Conservation (phyloP, 768 basidiomycete species). For the Boletus speciosus region DNA sequence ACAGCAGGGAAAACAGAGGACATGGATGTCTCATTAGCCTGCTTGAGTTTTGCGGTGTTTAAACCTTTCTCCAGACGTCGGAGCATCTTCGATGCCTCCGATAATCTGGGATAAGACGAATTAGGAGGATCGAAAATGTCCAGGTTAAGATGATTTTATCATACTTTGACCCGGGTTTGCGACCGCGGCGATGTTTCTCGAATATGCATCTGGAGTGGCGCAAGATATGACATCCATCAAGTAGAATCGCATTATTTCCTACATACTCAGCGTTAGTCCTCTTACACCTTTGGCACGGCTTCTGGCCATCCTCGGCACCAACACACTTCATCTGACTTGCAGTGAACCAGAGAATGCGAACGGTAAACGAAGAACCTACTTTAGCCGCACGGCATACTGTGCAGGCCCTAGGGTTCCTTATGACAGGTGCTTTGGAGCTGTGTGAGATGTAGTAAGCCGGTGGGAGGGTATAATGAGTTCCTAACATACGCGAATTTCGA, state of each 20-base stretch:
- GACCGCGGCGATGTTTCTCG: conserved; percentile 84
- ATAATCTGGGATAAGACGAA: conserved; percentile 49
- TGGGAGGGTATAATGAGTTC: conserved; percentile 4
- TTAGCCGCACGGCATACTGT: conserved; percentile 84
- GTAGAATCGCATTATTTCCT: conserved; percentile 1
- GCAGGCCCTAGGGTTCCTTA: conserved; percentile 62
- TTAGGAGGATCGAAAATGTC: neutral
- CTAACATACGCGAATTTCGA: conserved; percentile 28
- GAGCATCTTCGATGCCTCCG: conserved; percentile 87
- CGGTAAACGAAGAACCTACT: conserved; percentile 37
- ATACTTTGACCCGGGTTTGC: conserved; percentile 89
- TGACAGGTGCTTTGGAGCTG: conserved; percentile 43
- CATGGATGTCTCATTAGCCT: conserved; percentile 34
- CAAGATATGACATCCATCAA: conserved; percentile 13
- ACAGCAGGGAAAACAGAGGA: conserved; percentile 34
- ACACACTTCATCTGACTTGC: conserved; percentile 81
- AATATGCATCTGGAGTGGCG: conserved; percentile 61
- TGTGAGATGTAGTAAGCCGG: conserved; percentile 7
- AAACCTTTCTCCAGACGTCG: conserved; percentile 82
- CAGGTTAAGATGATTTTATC: conserved; percentile 20
- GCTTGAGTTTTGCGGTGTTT: conserved; percentile 73
- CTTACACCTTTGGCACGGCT: conserved; percentile 80
- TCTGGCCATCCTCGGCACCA: conserved; percentile 80
- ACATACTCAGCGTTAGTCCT: conserved; percentile 74
- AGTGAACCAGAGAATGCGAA: conserved; percentile 15